A percentile compares a stretch with the other conserved stretches of the same genome.
These are phyloP conservation scores for Euphorbia schlechtendalii DNA, from an alignment of 441 rosid genomes.

Conservation along the genomic window DNA sequence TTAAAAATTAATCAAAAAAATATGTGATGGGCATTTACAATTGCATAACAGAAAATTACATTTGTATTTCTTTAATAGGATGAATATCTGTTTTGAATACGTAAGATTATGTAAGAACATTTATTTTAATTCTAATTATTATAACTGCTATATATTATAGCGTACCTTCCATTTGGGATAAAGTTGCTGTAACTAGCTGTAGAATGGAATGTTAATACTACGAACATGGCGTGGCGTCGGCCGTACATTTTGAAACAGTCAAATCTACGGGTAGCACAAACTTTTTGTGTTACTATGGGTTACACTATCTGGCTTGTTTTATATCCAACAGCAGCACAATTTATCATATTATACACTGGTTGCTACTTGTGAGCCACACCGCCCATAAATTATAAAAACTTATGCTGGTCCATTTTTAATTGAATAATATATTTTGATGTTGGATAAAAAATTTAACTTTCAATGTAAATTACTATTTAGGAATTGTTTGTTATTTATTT, in stretches of 20 bases:
- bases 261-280: neutral
- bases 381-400: too few species aligned
- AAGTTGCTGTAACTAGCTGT: neutral
- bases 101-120: neutral
- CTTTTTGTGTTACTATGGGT: neutral
- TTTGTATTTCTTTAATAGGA: neutral
- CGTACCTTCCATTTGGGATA: neutral
- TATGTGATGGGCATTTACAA: too few species aligned
- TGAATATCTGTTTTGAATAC: neutral
- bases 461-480: too few species aligned
- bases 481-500: too few species aligned
- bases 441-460: too few species aligned
- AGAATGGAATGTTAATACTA: neutral
- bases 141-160: neutral
- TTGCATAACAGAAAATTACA: neutral
- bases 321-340: neutral
- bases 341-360: neutral
- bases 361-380: neutral
- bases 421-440: too few species aligned
- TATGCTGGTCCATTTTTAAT: too few species aligned
- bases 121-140: too few species aligned
- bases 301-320: neutral
- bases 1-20: neutral
- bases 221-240: neutral
- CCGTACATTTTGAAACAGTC: neutral